Evolutionary conservation across 768 basidiomycete genomes (phyloP).

Genomic region (Boletellus ananas): DNA sequence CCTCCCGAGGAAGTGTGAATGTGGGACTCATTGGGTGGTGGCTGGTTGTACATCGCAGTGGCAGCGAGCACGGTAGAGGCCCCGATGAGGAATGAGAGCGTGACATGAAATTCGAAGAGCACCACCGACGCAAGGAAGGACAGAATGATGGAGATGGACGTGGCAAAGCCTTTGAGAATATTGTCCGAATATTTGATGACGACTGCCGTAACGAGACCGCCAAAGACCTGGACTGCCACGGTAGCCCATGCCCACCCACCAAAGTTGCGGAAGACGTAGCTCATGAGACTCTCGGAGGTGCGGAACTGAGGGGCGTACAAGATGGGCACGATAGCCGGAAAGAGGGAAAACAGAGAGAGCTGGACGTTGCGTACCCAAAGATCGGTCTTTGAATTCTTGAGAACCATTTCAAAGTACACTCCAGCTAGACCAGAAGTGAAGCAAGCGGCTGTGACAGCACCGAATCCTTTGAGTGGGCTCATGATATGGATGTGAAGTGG

Average conservation of each 20-base stretch:
- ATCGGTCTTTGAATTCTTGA: conserved; percentile 79
- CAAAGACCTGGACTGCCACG: conserved; percentile 84
- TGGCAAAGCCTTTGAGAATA: conserved; percentile 96
- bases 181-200: conserved; percentile 98
- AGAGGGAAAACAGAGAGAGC: conserved; percentile 82
- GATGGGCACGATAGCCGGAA: conserved; percentile 84
- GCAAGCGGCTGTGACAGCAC: conserved; percentile 81
- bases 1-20: conserved; percentile 32
- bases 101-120: conserved; percentile 88
- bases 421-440: conserved; percentile 88
- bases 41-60: conserved; percentile 95
- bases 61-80: conserved; percentile 80
- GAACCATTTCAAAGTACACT: conserved; percentile 92
- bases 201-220: conserved; percentile 88
- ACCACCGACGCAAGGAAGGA: conserved; percentile 92
- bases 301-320: conserved; percentile 47
- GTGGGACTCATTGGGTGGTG: conserved; percentile 37
- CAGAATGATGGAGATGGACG: conserved; percentile 87
- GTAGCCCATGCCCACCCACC: conserved; percentile 95
- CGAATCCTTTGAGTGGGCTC: conserved; percentile 78
- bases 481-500: conserved; percentile 64
- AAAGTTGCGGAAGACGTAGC: conserved; percentile 77
- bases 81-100: conserved; percentile 82
- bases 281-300: conserved; percentile 47
- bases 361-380: conserved; percentile 92